Evolutionary conservation across 139 green algal species (phyloP).

Genomic region (Chlamydomonas incerta): DNA sequence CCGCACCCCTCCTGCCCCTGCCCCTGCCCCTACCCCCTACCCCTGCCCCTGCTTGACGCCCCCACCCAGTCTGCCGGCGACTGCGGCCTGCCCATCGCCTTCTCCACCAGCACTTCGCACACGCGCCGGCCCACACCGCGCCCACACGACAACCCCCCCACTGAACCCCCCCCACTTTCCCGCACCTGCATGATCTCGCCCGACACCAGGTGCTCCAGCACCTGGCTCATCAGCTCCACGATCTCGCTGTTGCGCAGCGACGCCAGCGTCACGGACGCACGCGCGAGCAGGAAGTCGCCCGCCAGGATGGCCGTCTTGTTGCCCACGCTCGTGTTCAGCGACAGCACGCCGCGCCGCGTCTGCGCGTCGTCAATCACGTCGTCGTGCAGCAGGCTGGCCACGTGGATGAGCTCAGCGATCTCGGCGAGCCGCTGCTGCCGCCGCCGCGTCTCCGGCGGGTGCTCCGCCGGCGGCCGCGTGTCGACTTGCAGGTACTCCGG

Average conservation of each 20-base stretch:
- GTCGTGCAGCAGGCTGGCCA: slow-evolving; percentile 95
- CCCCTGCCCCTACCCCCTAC: neutral
- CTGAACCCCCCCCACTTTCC: neutral
- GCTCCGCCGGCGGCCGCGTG: slow-evolving; percentile 62
- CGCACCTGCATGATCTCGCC: slow-evolving; percentile 96
- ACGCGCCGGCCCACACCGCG: too few relatives aligned
- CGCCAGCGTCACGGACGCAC: slow-evolving; percentile 93
- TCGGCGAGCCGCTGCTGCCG: slow-evolving; percentile 96
- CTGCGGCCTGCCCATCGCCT: too few relatives aligned
- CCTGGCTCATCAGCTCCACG: slow-evolving; percentile 90
- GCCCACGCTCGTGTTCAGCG: slow-evolving; percentile 86
- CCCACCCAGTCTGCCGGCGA: too few relatives aligned
- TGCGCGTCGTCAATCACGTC: slow-evolving; percentile 95
- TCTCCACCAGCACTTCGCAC: too few relatives aligned
- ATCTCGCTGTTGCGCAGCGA: slow-evolving; percentile 87
- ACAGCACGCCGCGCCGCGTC: slow-evolving; percentile 85
- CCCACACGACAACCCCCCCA: neutral
- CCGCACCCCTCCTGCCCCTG: neutral
- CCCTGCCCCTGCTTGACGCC: too few relatives aligned
- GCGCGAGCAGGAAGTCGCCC: slow-evolving; percentile 97
- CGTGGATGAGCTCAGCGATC: slow-evolving; percentile 98
- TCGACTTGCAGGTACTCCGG: slow-evolving; percentile 69
- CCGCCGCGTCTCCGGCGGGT: slow-evolving; percentile 74
- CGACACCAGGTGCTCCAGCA: slow-evolving; percentile 96
- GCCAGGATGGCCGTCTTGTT: slow-evolving; percentile 96